Percentiles rank a stretch among this genome's conserved stretches.
Conservation (phyloP, 129 eudicot species). For the Smallanthus sonchifolius region DNA sequence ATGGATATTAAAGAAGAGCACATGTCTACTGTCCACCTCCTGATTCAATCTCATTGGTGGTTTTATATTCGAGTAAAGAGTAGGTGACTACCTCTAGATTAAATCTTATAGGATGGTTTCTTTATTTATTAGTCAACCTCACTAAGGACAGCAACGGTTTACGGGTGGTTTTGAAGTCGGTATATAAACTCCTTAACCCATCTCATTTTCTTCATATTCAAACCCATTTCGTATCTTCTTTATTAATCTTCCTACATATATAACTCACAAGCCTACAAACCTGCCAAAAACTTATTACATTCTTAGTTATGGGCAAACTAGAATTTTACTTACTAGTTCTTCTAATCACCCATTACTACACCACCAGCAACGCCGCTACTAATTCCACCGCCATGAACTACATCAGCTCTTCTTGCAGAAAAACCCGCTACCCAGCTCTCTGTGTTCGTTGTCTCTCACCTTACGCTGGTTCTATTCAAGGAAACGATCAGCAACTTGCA, state of each 20-base stretch:
- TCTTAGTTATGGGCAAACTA: conserved; percentile 36
- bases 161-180: conserved; percentile 9
- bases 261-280: neutral
- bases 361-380: conserved; percentile 18
- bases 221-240: neutral
- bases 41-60: conserved; percentile 20
- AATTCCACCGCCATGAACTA: conserved; percentile 35
- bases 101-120: neutral
- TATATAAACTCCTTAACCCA: conserved; percentile 21
- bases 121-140: conserved; percentile 7
- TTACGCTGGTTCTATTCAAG: conserved; percentile 39
- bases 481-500: conserved; percentile 50
- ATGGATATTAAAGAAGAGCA: conserved; percentile 27
- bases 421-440: conserved; percentile 60
- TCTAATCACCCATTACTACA: conserved; percentile 25
- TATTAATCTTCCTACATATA: neutral
- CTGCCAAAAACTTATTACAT: neutral
- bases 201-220: conserved; percentile 14
- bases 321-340: conserved; percentile 33
- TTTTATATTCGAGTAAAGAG: neutral
- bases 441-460: conserved; percentile 58
- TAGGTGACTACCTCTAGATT: conserved; percentile 23
- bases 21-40: conserved; percentile 13
- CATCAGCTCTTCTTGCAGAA: conserved; percentile 50
- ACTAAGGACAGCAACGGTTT: neutral